phyloP scores from a whole-genome alignment of 768 basidiomycete species.

The Auriscalpium vulgare region DNA sequence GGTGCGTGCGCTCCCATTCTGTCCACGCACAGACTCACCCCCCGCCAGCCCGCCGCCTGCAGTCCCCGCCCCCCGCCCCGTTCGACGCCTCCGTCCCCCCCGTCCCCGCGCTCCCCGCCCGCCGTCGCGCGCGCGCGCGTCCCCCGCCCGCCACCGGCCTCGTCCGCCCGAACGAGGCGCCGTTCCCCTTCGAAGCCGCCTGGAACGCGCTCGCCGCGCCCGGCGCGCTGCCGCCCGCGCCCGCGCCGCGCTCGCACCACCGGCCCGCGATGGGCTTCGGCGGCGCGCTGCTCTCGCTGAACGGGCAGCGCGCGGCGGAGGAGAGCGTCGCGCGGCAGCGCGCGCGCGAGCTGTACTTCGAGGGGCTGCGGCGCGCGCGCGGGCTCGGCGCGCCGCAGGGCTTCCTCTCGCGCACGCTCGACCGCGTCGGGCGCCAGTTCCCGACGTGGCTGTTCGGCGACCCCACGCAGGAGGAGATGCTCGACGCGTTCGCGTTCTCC shows the following conservation, averaged over 20 bases:
- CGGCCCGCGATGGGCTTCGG: constrained; percentile 57
- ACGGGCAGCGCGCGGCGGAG: constrained; percentile 18
- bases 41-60: too few relatives aligned
- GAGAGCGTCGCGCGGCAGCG: constrained; percentile 6
- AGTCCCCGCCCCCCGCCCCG: constrained; percentile 14
- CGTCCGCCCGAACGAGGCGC: constrained; percentile 42
- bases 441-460: constrained; percentile 13
- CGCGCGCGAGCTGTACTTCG: constrained; percentile 7
- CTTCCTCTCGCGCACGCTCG: constrained; percentile 8
- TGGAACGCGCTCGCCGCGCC: constrained; percentile 4
- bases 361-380: constrained; percentile 2
- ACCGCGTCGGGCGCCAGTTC: constrained; percentile 4
- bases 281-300: constrained; percentile 47
- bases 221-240: too few relatives aligned
- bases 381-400: constrained; percentile 9
- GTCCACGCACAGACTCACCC: too few relatives aligned
- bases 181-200: constrained; percentile 43
- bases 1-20: constrained; percentile 3
- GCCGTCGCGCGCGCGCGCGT: constrained; percentile 19
- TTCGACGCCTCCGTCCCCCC: constrained; percentile 35
- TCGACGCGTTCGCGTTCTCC: constrained; percentile 13
- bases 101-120: constrained; percentile 43
- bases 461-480: constrained; percentile 10
- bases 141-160: constrained; percentile 27
- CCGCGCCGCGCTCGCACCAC: constrained; percentile 44